A percentile compares a stretch with the other conserved stretches of the same genome.
Evolutionary conservation across 2,329 filamentous ascomycete genomes (phyloP).

Genomic region (Exophiala sp.): DNA sequence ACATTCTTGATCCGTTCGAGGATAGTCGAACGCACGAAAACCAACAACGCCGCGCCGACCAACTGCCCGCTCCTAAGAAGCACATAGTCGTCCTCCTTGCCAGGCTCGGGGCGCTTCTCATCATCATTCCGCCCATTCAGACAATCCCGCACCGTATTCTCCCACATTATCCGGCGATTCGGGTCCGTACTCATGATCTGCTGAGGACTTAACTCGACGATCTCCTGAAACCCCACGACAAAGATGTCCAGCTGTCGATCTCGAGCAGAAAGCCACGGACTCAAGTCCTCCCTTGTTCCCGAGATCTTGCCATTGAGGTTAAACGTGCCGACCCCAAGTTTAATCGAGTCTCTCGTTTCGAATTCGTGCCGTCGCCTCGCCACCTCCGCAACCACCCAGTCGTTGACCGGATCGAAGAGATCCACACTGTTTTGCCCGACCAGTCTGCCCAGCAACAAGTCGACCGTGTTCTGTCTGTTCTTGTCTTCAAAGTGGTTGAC

Average conservation of each 20-base stretch:
- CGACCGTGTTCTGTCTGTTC: constrained; percentile 87
- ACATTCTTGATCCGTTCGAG: constrained; percentile 89
- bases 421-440: constrained; percentile 80
- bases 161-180: constrained; percentile 78
- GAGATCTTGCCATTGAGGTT: constrained; percentile 87
- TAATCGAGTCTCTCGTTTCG: constrained; percentile 69
- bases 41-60: constrained; percentile 85
- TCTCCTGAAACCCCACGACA: constrained; percentile 92
- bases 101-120: constrained; percentile 38
- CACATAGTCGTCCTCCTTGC: constrained; percentile 76
- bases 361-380: constrained; percentile 64
- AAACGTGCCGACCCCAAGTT: constrained; percentile 84
- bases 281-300: constrained; percentile 74
- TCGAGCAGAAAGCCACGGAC: constrained; percentile 73
- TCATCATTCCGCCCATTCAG: constrained; percentile 66
- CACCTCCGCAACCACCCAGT: constrained; percentile 78
- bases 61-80: constrained; percentile 87
- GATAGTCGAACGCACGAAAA: constrained; percentile 79
- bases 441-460: constrained; percentile 80
- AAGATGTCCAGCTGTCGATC: constrained; percentile 75
- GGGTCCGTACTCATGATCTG: constrained; percentile 99
- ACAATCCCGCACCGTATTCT: constrained; percentile 71
- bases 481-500: constrained; percentile 98
- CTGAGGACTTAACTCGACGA: constrained; percentile 94
- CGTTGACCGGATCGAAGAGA: constrained; percentile 90